Evolutionary conservation across 2,329 filamentous ascomycete species (phyloP).

Genomic region (Penicillium sp.): DNA sequence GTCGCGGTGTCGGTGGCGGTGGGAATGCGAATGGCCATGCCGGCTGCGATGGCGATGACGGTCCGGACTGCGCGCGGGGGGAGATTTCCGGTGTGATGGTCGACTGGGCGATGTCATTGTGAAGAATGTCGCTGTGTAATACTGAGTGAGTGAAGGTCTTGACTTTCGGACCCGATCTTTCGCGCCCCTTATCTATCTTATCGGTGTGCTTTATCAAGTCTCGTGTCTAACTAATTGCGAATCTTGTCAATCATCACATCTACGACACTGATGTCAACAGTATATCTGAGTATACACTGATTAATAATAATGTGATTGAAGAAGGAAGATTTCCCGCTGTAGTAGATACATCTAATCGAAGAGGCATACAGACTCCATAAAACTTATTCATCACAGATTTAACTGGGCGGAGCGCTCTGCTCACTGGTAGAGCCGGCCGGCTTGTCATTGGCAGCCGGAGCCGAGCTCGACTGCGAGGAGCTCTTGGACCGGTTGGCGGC

Average conservation of each 20-base stretch:
- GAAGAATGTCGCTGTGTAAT: background rate
- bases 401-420: slow-evolving; percentile 33
- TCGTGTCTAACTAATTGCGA: too few relatives aligned
- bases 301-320: too few relatives aligned
- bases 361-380: slow-evolving; percentile 20
- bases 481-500: slow-evolving; percentile 55
- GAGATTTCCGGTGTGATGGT: slow-evolving; percentile 4
- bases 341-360: slow-evolving; percentile 27
- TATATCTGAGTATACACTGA: too few relatives aligned
- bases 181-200: slow-evolving; percentile 13
- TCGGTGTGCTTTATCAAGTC: slow-evolving; percentile 5
- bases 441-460: slow-evolving; percentile 20
- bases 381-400: slow-evolving; percentile 10
- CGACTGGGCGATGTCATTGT: slow-evolving; percentile 19
- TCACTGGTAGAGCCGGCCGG: slow-evolving; percentile 24
- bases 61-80: slow-evolving; percentile 10
- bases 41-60: slow-evolving; percentile 20
- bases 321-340: slow-evolving; percentile 5
- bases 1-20: slow-evolving; percentile 21
- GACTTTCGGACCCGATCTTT: too few relatives aligned
- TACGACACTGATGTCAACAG: too few relatives aligned
- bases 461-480: slow-evolving; percentile 28
- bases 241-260: too few relatives aligned
- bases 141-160: slow-evolving; percentile 3
- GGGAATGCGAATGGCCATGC: slow-evolving; percentile 19